These are phyloP conservation scores for Sclerotinia trifoliorum DNA, from an alignment of 2,329 filamentous ascomycete species.

Conservation along the genomic window DNA sequence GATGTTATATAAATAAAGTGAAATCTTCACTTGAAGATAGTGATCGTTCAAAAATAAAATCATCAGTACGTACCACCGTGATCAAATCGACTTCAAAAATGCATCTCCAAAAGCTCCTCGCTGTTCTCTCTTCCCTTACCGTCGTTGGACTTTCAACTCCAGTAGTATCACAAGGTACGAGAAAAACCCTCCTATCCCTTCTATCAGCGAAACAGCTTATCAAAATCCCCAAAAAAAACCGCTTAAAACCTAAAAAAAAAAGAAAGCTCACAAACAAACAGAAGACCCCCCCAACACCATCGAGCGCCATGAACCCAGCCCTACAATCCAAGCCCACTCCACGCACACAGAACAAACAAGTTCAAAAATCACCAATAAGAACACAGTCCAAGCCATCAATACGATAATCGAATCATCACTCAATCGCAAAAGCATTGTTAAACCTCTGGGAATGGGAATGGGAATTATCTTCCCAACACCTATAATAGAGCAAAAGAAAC, in stretches of 20 bases:
- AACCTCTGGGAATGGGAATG: background rate
- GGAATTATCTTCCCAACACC: background rate
- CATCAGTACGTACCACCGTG: fast-evolving
- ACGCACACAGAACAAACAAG: background rate
- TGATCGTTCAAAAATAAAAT: fast-evolving
- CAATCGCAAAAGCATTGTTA: background rate
- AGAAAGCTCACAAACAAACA: background rate
- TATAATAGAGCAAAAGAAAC: background rate
- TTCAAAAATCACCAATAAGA: background rate
- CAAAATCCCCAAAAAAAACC: background rate
- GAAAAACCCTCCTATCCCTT: background rate
- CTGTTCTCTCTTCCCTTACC: background rate
- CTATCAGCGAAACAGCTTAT: background rate
- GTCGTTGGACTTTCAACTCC: background rate
- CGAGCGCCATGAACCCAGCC: background rate
- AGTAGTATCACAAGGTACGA: background rate
- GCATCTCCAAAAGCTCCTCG: background rate
- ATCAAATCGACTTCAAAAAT: background rate
- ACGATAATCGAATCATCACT: background rate
- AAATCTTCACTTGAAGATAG: background rate
- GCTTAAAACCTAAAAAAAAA: no score
- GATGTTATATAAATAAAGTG: background rate
- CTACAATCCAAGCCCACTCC: background rate
- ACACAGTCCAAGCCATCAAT: background rate
- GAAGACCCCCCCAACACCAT: background rate